Evolutionary conservation across 2,329 filamentous ascomycete genomes (phyloP).

Genomic region (Diaporthe destruens): DNA sequence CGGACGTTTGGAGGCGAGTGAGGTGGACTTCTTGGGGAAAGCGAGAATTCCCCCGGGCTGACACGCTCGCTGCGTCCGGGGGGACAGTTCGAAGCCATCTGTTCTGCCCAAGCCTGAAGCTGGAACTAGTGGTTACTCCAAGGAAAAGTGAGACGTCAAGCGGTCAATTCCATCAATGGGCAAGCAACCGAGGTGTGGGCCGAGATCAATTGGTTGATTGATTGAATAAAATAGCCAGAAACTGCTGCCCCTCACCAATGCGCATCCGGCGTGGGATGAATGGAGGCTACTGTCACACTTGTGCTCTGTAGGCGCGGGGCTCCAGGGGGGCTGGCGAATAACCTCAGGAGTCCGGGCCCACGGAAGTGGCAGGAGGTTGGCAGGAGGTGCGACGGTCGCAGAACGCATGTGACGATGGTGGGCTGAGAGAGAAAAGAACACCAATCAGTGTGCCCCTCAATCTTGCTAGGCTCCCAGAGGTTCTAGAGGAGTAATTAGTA

Average conservation of each 20-base stretch:
- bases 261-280: constrained; percentile 7
- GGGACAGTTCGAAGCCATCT: neutral
- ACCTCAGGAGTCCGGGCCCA: neutral
- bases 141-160: neutral
- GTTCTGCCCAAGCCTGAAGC: neutral
- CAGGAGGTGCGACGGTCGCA: neutral
- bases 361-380: neutral
- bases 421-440: neutral
- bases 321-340: neutral
- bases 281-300: neutral
- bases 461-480: neutral
- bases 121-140: neutral
- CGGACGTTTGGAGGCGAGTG: neutral
- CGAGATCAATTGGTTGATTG: too few relatives aligned
- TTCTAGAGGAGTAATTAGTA: too few relatives aligned
- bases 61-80: neutral
- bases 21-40: neutral
- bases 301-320: neutral
- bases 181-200: too few relatives aligned
- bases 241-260: constrained; percentile 16
- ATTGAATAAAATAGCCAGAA: neutral
- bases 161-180: neutral
- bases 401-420: neutral
- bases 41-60: neutral
- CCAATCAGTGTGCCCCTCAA: neutral